These are phyloP conservation scores for Fusarium sp. DNA, from an alignment of 2,329 filamentous ascomycete genomes.

Conservation along the genomic window DNA sequence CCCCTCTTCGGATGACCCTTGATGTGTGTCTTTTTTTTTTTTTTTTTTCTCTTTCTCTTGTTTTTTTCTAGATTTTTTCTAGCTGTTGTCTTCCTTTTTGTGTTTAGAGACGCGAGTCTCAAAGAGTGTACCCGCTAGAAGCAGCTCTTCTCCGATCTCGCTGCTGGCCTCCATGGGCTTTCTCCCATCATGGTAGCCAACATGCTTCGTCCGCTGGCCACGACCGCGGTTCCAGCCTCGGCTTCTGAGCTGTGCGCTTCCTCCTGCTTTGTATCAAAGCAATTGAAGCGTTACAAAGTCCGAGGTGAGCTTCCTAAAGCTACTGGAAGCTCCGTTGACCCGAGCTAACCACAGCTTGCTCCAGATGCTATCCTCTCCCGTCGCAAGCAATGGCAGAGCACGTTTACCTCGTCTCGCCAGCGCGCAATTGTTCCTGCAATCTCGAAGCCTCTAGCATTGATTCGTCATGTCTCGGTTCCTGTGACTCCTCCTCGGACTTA, in stretches of 20 bases:
- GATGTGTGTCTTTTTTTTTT: conserved; percentile 10
- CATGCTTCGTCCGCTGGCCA: conserved; percentile 49
- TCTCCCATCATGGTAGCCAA: conserved; percentile 50
- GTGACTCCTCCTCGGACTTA: conserved; percentile 49
- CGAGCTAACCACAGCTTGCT: conserved; percentile 14
- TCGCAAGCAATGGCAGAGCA: conserved; percentile 55
- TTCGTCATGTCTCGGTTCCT: conserved; percentile 53
- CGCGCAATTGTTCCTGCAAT: conserved; percentile 44
- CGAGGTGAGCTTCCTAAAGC: conserved; percentile 28
- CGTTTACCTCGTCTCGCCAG: conserved; percentile 44
- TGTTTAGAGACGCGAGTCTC: conserved; percentile 20
- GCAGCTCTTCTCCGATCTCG: conserved; percentile 24
- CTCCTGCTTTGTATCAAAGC: conserved; percentile 41
- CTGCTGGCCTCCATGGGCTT: conserved; percentile 43
- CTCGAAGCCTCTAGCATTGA: conserved; percentile 51
- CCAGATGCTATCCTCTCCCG: conserved; percentile 35
- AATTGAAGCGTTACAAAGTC: conserved; percentile 37
- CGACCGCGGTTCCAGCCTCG: conserved; percentile 36
- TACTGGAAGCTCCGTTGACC: background rate
- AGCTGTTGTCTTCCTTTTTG: background rate
- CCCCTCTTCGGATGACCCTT: conserved; percentile 24
- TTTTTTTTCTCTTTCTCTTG: background rate
- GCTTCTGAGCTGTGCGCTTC: conserved; percentile 48
- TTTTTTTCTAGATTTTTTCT: conserved; percentile 3
- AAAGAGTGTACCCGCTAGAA: conserved; percentile 12